Evolutionary conservation across 2,329 filamentous ascomycete genomes (phyloP).

Genomic region (Akanthomyces lecanii): DNA sequence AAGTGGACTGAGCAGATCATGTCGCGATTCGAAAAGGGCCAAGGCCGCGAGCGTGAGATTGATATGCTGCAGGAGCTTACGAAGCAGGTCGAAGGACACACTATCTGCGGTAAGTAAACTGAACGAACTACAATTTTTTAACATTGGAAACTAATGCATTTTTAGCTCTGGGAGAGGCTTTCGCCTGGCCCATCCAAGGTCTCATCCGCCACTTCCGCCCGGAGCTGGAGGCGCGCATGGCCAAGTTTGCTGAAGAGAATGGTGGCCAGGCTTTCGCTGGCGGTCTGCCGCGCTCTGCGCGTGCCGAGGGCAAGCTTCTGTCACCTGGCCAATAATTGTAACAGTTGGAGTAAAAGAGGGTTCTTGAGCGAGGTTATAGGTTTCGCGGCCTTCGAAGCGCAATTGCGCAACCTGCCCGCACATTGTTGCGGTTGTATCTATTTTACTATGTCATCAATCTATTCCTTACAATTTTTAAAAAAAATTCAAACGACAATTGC

Average conservation of each 20-base stretch:
- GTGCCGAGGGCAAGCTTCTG: constrained; percentile 75
- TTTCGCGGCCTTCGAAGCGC: constrained; percentile 7
- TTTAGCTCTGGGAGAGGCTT: constrained; percentile 85
- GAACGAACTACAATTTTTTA: not conserved
- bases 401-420: constrained; percentile 16
- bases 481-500: not conserved
- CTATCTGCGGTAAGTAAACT: constrained; percentile 75
- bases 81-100: constrained; percentile 99
- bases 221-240: constrained; percentile 88
- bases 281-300: constrained; percentile 76
- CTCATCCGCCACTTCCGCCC: constrained; percentile 97
- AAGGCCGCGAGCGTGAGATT: constrained; percentile 86
- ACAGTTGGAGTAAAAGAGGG: constrained; percentile 19
- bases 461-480: not conserved
- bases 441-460: constrained; percentile 19
- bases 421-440: constrained; percentile 19
- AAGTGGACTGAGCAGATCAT: constrained; percentile 99
- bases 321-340: constrained; percentile 77
- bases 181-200: constrained; percentile 97
- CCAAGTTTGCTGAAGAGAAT: constrained; percentile 67
- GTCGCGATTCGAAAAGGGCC: constrained; percentile 88
- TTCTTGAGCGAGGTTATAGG: constrained; percentile 8
- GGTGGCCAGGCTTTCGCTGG: constrained; percentile 76
- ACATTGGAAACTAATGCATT: constrained; percentile 27
- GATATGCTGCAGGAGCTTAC: constrained; percentile 99